A percentile compares a stretch with the other conserved stretches of the same genome.
phyloP scores from a whole-genome alignment of 2,329 filamentous ascomycete genomes.

The Penicillium sclerotigenum region DNA sequence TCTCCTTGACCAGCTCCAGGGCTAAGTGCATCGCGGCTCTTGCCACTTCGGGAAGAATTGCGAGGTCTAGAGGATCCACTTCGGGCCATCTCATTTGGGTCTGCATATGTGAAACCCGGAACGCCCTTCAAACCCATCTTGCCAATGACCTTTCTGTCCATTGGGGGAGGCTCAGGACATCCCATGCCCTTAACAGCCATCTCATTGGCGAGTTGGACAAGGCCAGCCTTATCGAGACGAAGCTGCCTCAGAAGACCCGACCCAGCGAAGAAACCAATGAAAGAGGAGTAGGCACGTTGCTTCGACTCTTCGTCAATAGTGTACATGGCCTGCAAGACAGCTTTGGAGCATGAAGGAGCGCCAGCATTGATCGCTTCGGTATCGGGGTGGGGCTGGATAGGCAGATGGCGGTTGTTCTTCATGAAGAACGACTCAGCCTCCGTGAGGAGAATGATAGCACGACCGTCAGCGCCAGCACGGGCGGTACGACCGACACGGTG shows the following conservation, averaged over 20 bases:
- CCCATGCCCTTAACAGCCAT: conserved; percentile 38
- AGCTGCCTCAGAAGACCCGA: conserved; percentile 33
- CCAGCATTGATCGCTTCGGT: conserved; percentile 38
- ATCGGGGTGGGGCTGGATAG: conserved; percentile 50
- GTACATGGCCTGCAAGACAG: conserved; percentile 31
- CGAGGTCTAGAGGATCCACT: conserved; percentile 8
- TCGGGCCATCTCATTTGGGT: conserved; percentile 13
- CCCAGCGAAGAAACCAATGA: conserved; percentile 36
- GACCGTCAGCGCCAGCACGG: conserved; percentile 53
- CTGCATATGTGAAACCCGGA: conserved; percentile 34
- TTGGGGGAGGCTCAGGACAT: conserved; percentile 37
- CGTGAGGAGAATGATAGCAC: conserved; percentile 54
- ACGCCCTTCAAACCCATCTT: conserved; percentile 43
- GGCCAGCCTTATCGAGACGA: conserved; percentile 31
- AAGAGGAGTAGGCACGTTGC: conserved; percentile 38
- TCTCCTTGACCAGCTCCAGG: conserved; percentile 22
- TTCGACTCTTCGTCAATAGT: conserved; percentile 32
- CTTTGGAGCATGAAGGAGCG: conserved; percentile 31
- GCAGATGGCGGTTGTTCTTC: conserved; percentile 47
- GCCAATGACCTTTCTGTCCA: conserved; percentile 38
- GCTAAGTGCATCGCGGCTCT: conserved; percentile 25
- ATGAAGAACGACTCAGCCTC: conserved; percentile 53
- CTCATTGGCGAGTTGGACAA: conserved; percentile 39
- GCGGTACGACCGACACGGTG: conserved; percentile 61
- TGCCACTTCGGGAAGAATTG: conserved; percentile 13